These are phyloP conservation scores for Astragalus membranaceus DNA, from an alignment of 306 rosid genomes.

Conservation along the genomic window DNA sequence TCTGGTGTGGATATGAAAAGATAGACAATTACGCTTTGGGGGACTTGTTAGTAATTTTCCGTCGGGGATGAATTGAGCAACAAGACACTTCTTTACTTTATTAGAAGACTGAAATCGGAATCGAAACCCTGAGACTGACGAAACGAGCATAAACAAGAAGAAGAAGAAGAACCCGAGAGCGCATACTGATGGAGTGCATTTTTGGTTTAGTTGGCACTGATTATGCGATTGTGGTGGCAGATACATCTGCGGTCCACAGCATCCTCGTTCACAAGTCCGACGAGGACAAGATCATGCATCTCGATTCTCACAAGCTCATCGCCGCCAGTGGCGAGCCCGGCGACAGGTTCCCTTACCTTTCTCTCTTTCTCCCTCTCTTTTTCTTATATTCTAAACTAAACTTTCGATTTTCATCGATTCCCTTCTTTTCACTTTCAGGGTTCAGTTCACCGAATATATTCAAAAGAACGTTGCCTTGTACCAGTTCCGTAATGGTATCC, in stretches of 20 bases:
- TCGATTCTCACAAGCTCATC: conserved; percentile 91
- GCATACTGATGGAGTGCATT: conserved; percentile 63
- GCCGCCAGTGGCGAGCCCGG: conserved; percentile 98
- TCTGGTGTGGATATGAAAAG: too few relatives aligned
- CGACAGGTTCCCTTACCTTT: conserved; percentile 48
- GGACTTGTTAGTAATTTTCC: too few relatives aligned
- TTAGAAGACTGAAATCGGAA: too few relatives aligned
- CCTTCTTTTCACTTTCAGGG: background rate
- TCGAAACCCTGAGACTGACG: too few relatives aligned
- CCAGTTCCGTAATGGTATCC: conserved; percentile 29
- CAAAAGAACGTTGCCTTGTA: conserved; percentile 28
- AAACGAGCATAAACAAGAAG: background rate
- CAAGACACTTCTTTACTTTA: too few relatives aligned
- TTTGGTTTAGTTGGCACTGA: conserved; percentile 82
- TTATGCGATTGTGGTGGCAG: conserved; percentile 77
- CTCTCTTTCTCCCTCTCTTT: too few relatives aligned
- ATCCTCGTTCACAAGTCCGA: conserved; percentile 88
- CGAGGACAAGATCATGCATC: conserved; percentile 99
- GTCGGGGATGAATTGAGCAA: too few relatives aligned
- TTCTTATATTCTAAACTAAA: background rate
- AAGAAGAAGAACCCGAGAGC: background rate
- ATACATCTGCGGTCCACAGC: conserved; percentile 89
- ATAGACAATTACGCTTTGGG: too few relatives aligned
- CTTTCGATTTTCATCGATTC: background rate
- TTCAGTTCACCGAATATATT: conserved; percentile 22